A percentile compares a stretch with the other conserved stretches of the same genome.
These are phyloP conservation scores for Globisporangium alternatum DNA, from an alignment of 352 stramenopile species.

Conservation along the genomic window DNA sequence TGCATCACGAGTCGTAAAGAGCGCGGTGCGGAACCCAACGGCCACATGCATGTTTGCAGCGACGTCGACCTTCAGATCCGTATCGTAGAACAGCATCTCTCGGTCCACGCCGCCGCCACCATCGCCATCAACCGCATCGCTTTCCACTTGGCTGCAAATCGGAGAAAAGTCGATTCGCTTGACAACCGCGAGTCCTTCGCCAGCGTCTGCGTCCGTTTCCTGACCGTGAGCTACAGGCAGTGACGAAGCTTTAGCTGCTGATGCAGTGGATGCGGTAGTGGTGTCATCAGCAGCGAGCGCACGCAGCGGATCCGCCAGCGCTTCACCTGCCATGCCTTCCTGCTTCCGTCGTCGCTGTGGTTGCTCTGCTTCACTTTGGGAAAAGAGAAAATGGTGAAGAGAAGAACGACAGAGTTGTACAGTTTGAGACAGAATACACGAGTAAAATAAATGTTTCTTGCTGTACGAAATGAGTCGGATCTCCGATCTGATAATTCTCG, in stretches of 20 bases:
- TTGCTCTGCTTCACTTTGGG: background rate
- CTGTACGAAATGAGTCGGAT: too few species aligned
- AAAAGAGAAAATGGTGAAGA: too few species aligned
- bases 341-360: background rate
- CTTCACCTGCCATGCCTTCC: background rate
- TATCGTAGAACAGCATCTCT: constrained; percentile 41
- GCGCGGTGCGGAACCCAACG: constrained; percentile 32
- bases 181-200: constrained; percentile 20
- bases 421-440: too few species aligned
- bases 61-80: constrained; percentile 49
- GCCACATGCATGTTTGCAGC: constrained; percentile 43
- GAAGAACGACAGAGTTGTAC: too few species aligned
- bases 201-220: constrained; percentile 15
- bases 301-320: background rate
- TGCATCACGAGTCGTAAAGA: constrained; percentile 27
- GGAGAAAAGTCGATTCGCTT: constrained; percentile 28
- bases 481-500: too few species aligned
- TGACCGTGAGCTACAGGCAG: background rate
- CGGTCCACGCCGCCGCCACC: background rate
- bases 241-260: background rate
- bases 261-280: background rate
- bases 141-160: constrained; percentile 5
- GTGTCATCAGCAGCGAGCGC: background rate
- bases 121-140: background rate
- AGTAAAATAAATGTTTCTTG: too few species aligned